Evolutionary conservation across 1,284 basidiomycete species (phyloP).

Genomic region (Phylloboletellus chloephorus): DNA sequence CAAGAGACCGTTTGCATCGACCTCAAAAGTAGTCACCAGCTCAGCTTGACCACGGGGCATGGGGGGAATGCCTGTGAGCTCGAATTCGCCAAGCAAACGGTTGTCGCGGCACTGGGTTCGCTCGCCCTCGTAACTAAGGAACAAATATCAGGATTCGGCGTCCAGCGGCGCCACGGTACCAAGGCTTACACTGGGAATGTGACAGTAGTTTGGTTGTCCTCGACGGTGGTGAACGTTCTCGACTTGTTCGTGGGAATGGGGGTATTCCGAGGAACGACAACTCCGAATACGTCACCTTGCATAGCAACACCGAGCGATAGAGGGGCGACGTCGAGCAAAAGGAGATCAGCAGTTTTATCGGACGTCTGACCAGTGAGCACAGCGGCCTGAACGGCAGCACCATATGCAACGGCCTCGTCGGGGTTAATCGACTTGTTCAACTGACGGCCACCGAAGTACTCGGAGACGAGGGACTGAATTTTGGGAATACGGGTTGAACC

Average conservation of each 20-base stretch:
- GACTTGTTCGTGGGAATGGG: constrained; percentile 97
- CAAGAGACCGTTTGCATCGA: constrained; percentile 93
- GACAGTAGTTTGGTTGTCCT: constrained; percentile 98
- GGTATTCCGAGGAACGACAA: constrained; percentile 95
- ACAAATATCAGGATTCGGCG: constrained; percentile 9
- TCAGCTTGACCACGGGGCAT: constrained; percentile 96
- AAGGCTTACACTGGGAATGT: constrained; percentile 86
- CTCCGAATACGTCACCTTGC: constrained; percentile 96
- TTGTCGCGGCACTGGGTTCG: constrained; percentile 97
- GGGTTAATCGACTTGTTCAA: constrained; percentile 99
- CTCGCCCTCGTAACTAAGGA: constrained; percentile 84
- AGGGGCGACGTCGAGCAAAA: constrained; percentile 94
- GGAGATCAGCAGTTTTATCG: constrained; percentile 91
- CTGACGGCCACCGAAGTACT: constrained; percentile 95
- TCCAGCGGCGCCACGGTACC: neutral
- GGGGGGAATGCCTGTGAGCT: constrained; percentile 93
- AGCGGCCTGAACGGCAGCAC: constrained; percentile 95
- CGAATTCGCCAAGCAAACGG: constrained; percentile 94
- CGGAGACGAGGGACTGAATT: constrained; percentile 96
- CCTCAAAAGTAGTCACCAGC: constrained; percentile 94
- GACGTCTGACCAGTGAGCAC: constrained; percentile 95
- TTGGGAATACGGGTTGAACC: constrained; percentile 99
- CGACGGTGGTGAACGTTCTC: constrained; percentile 92
- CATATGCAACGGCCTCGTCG: constrained; percentile 92
- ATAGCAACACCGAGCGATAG: constrained; percentile 97